These are phyloP conservation scores for Pyrenula massariospora DNA, from an alignment of 495 filamentous ascomycete genomes.

Conservation along the genomic window DNA sequence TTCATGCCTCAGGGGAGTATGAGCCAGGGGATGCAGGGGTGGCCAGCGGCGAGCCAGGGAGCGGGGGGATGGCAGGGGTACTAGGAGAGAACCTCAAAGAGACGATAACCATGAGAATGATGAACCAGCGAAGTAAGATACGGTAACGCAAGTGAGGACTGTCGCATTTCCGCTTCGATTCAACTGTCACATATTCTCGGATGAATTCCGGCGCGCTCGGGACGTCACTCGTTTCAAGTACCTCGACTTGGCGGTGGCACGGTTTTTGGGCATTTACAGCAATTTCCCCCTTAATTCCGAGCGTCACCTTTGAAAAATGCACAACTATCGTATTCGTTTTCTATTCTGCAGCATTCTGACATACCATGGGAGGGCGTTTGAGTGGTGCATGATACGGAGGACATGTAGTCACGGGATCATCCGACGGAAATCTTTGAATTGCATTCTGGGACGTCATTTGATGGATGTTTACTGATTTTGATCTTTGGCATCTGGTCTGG, in stretches of 20 bases:
- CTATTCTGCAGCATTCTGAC: background rate
- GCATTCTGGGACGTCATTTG: background rate
- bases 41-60: constrained; percentile 21
- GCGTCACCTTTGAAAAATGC: background rate
- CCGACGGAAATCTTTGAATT: background rate
- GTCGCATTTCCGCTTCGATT: constrained; percentile 1
- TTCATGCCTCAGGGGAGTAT: constrained; percentile 33
- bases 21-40: constrained; percentile 31
- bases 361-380: background rate
- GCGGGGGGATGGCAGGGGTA: constrained; percentile 5
- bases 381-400: background rate
- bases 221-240: background rate
- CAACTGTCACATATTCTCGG: constrained; percentile 13
- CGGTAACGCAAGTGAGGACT: background rate
- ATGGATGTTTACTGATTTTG: background rate
- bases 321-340: background rate
- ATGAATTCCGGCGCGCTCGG: background rate
- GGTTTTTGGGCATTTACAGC: background rate
- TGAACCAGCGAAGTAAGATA: background rate
- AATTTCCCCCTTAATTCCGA: background rate
- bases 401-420: background rate
- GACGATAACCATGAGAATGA: background rate
- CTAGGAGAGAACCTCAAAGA: background rate
- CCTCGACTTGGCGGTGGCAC: background rate
- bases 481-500: background rate